Percentiles rank a stretch among this genome's conserved stretches.
Conservation (phyloP, 2,329 filamentous ascomycete genomes). For the Lizonia empirigonia region DNA sequence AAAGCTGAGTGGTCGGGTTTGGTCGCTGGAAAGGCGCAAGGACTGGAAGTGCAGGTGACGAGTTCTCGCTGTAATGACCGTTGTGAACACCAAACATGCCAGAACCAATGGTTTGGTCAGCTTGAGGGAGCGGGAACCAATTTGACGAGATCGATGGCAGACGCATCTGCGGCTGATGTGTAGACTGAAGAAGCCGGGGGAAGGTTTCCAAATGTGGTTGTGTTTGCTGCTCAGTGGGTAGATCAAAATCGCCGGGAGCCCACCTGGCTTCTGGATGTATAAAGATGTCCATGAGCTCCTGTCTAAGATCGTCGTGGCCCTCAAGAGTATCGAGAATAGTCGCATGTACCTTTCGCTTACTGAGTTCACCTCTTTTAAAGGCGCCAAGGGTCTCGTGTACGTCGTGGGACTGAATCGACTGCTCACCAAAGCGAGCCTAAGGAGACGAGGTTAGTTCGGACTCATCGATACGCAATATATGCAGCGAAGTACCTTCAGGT, state of each 20-base stretch:
- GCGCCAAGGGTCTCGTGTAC: constrained; percentile 25
- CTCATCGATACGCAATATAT: neutral
- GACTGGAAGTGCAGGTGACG: neutral
- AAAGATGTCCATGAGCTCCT: constrained; percentile 30
- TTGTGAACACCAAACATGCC: neutral
- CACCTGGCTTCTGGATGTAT: constrained; percentile 32
- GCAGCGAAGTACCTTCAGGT: constrained; percentile 24
- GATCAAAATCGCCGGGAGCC: constrained; percentile 28
- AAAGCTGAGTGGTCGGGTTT: neutral
- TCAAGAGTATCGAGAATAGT: constrained; percentile 28
- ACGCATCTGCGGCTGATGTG: constrained; percentile 30
- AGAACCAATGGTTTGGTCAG: neutral
- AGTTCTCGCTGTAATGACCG: neutral
- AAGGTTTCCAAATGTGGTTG: neutral
- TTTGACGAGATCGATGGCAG: constrained; percentile 23
- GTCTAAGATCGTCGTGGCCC: constrained; percentile 27
- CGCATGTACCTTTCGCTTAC: constrained; percentile 30
- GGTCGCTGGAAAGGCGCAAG: neutral
- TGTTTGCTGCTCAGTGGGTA: neutral
- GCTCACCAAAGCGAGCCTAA: constrained; percentile 34
- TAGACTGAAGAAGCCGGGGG: constrained; percentile 33
- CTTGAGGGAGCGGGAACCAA: constrained; percentile 16
- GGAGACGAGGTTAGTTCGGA: neutral
- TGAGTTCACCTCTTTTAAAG: constrained; percentile 24
- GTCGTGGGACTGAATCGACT: constrained; percentile 23